A percentile compares a stretch with the other conserved stretches of the same genome.
Evolutionary conservation across 1,284 basidiomycete species (phyloP).

Genomic region (Wolfiporia cocos): DNA sequence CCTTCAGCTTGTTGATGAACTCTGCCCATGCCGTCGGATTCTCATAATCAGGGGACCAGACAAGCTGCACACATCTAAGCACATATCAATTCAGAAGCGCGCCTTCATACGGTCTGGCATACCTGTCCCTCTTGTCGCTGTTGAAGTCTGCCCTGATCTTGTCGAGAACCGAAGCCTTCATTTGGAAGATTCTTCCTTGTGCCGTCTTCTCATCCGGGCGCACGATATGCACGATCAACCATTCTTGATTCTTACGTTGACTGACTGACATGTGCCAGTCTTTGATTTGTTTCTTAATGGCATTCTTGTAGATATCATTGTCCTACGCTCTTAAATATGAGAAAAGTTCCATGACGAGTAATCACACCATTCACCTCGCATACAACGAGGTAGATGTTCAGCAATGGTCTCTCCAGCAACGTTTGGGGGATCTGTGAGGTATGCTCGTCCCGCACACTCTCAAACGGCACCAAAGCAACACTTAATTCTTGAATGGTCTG

Average conservation of each 20-base stretch:
- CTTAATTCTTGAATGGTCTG: slow-evolving; percentile 87
- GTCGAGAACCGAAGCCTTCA: slow-evolving; percentile 82
- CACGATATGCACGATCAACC: slow-evolving; percentile 84
- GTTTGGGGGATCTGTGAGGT: slow-evolving; percentile 74
- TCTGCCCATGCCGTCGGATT: slow-evolving; percentile 90
- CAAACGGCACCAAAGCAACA: slow-evolving; percentile 66
- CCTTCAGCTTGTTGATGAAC: slow-evolving; percentile 84
- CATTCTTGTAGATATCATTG: slow-evolving; percentile 75
- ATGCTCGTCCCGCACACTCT: slow-evolving; percentile 65
- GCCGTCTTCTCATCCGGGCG: slow-evolving; percentile 57
- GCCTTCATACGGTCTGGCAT: slow-evolving; percentile 13
- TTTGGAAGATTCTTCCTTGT: slow-evolving; percentile 68
- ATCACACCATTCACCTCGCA: slow-evolving; percentile 65
- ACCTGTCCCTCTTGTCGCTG: slow-evolving; percentile 84
- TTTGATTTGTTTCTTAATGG: slow-evolving; percentile 79
- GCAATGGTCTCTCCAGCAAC: slow-evolving; percentile 78
- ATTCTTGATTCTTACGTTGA: slow-evolving; percentile 80
- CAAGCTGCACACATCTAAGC: slow-evolving; percentile 73
- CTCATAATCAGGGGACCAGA: slow-evolving; percentile 59
- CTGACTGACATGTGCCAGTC: slow-evolving; percentile 79
- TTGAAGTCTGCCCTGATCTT: slow-evolving; percentile 95
- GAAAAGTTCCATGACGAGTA: slow-evolving; percentile 8
- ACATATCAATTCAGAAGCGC: slow-evolving; percentile 2
- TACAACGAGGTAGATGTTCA: slow-evolving; percentile 81
- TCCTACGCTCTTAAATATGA: slow-evolving; percentile 46